Evolutionary conservation across 257 asterid genomes (phyloP).

Genomic region (Lycium ferocissimum): DNA sequence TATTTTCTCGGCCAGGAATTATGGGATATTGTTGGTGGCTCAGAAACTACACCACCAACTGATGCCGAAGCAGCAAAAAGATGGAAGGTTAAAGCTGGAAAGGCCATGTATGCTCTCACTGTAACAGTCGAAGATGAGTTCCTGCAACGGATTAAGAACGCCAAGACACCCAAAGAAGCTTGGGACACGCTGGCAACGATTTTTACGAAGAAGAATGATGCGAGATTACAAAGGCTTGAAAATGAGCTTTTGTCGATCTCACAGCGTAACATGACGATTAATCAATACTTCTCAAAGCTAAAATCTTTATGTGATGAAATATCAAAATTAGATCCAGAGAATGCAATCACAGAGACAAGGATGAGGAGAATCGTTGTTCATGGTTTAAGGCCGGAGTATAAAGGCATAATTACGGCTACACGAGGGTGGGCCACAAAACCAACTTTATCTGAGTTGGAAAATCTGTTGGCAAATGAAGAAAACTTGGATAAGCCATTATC

Average conservation of each 20-base stretch:
- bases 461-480: neutral
- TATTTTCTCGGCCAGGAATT: no score
- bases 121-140: no score
- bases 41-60: no score
- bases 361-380: neutral
- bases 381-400: conserved; percentile 4
- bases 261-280: neutral
- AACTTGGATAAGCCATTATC: neutral
- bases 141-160: no score
- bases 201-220: neutral
- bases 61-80: no score
- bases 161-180: no score
- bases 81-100: no score
- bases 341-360: neutral
- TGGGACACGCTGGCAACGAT: neutral
- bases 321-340: neutral
- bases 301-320: neutral
- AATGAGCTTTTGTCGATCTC: neutral
- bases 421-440: neutral
- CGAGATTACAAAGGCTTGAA: neutral
- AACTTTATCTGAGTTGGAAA: neutral
- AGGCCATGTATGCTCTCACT: no score
- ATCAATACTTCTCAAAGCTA: neutral
- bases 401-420: neutral
- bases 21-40: no score